Evolutionary conservation across 1,284 basidiomycete genomes (phyloP), one percentile per base, ranked within the genome.

Genomic region (Sparassis latifolia): DNA sequence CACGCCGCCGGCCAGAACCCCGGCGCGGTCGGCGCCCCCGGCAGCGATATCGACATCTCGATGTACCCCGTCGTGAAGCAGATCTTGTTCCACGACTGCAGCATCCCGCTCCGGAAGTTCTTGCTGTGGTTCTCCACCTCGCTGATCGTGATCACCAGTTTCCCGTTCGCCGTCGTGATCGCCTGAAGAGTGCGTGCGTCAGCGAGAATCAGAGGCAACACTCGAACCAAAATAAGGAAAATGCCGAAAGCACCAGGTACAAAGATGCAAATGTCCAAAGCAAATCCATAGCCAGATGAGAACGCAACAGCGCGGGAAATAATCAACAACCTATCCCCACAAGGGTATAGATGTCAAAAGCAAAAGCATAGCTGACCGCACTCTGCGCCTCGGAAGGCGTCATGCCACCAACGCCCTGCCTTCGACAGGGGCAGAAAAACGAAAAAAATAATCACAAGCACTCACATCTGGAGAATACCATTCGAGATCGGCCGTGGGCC

Each of bases 11-110:
- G 81, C 83, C 83, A 84, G 37, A 81, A 76, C 9, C 93, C 93
- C n/a, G 86, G 79, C 3, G 82, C 75, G 42, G 70, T 62, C 3
- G 77, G 73, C 20, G 70, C 71, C 2, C 93, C 93, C n/a, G 93
- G 93, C 56, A 97, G 70, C 60, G 85, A 89, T 20, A 95, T 66
- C 10, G 78, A 77, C 12, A 86, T 80, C 65, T 95, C 92, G 50
- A 97, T 75, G 64, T 93, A 93, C 1, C 93, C 95, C 0, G 90
- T 92, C 3, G 87, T 96, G 68, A 96, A 97, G 70, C 95, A 97
- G 55, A 97, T 70, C 66, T 93, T 90, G 69, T 95, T 96, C 93
- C 93, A 96, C 4, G 80, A 74, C 52, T 79, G 77, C 31, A 91
- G 53, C 88, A 90, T 89, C 33, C 83, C 90, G 54, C 89, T 91